phyloP scores from a whole-genome alignment of 306 rosid genomes.

The Prunus armeniaca region DNA sequence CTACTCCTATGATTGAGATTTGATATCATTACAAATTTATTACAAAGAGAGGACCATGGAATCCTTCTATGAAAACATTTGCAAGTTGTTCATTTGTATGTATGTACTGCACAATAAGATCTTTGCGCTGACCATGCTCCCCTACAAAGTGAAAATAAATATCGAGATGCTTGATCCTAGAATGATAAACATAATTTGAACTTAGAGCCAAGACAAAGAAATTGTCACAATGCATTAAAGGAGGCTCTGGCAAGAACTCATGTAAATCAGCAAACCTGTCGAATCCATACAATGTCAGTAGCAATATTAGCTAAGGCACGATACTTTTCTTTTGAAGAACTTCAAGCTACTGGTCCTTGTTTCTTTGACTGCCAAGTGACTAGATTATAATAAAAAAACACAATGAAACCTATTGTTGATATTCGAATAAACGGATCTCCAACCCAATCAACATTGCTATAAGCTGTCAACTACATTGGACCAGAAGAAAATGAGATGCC shows the following conservation, averaged over 20 bases:
- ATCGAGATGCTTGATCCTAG: background rate
- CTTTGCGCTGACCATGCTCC: accelerated
- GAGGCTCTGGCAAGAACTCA: background rate
- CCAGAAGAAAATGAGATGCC: background rate
- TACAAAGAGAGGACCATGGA: background rate
- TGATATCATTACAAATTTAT: too few relatives aligned
- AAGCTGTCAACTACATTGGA: too few relatives aligned
- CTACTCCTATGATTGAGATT: too few relatives aligned
- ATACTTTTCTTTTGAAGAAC: too few relatives aligned
- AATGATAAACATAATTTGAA: background rate
- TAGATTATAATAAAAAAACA: background rate
- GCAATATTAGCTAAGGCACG: too few relatives aligned
- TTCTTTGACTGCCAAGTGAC: too few relatives aligned
- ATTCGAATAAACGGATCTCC: background rate
- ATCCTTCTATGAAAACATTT: background rate
- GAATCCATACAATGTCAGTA: background rate
- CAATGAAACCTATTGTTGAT: too few relatives aligned
- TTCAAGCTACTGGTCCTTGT: too few relatives aligned
- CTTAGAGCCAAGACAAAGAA: background rate
- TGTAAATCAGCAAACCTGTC: background rate
- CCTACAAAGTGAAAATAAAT: background rate
- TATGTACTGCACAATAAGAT: background rate
- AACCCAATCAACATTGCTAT: background rate
- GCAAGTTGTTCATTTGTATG: background rate
- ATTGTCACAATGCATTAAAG: background rate